Percentiles rank a stretch among this genome's conserved stretches.
Conservation (phyloP, 192 early-diverging fungal species). For the Lobosporangium transversale region DNA sequence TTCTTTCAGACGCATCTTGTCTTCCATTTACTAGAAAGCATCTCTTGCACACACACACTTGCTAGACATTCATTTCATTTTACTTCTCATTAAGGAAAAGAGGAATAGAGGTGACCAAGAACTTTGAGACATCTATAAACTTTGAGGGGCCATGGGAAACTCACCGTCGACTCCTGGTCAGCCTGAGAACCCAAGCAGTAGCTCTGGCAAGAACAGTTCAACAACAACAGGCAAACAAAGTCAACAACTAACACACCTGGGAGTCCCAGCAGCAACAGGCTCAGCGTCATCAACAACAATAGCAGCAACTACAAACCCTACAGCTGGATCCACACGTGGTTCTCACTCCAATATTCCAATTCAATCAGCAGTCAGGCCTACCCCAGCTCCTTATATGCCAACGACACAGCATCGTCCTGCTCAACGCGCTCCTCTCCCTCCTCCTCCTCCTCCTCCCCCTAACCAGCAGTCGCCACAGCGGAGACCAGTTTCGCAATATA, state of each 20-base stretch:
- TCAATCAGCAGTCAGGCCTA: neutral
- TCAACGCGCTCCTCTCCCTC: slow-evolving; percentile 7
- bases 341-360: slow-evolving; percentile 35
- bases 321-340: slow-evolving; percentile 8
- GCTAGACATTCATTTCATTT: too few species aligned
- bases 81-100: too few species aligned
- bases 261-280: neutral
- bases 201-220: neutral
- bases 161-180: slow-evolving; percentile 19
- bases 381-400: neutral
- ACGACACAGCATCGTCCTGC: slow-evolving; percentile 14
- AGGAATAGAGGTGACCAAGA: too few species aligned
- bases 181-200: slow-evolving; percentile 1
- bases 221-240: slow-evolving; percentile 5
- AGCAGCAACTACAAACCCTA: neutral
- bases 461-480: slow-evolving; percentile 9
- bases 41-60: too few species aligned
- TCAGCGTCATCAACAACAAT: neutral
- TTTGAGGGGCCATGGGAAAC: slow-evolving; percentile 30
- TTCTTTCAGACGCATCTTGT: too few species aligned
- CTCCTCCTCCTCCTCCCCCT: neutral
- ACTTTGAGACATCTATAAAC: too few species aligned
- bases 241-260: too few species aligned
- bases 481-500: slow-evolving; percentile 6
- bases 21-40: too few species aligned